Base-by-base conservation (phyloP, 768 basidiomycete genomes). In the Austroboletus eburneus region DNA sequence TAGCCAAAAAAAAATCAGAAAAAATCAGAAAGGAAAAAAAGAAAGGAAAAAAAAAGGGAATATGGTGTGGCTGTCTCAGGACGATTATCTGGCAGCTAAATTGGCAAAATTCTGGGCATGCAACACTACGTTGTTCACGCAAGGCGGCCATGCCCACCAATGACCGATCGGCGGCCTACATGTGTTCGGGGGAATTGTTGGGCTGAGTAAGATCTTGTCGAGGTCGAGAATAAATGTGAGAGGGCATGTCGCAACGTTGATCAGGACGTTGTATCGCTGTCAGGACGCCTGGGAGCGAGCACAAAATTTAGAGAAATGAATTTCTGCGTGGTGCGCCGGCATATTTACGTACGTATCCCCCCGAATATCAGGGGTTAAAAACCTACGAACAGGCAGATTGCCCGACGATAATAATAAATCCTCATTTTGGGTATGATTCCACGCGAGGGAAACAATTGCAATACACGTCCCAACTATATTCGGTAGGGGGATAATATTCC, bases 391-490 rank as follows among this genome's bases (percentile, higher is more conserved):
- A 71, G 68, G 58, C 68, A 71, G 72, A 74, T 75, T 70, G 72
- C 64, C 57, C 63, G 56, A 67, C 64, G 71, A 78, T 76, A 76
- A 77, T 79, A 76, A 80, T 74, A 72, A 76, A 71, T 69, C 67
- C 71, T 72, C 62, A 66, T 69, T 77, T 79, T 78, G 71, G 75
- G 58, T 61, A 59, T 63, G 73, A 75, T 72, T 77, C 72, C 78
- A 80, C 77, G 78, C 80, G 77, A 79, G 75, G 66, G 72, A 75
- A 81, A 83, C 74, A 81, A 80, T 65, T 67, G 60, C 58, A 63
- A 63, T 80, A 80, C 74, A 75, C 69, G 72, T 72, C 69, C 69
- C 73, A 75, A 76, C 81, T 81, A 81, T 72, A 81, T 81, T 76
- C 79, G 81, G 81, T 72, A 78, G 76, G 74, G 71, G 73, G 72